Evolutionary conservation across 2,329 filamentous ascomycete genomes (phyloP).

Genomic region (Bipolaris cookei): DNA sequence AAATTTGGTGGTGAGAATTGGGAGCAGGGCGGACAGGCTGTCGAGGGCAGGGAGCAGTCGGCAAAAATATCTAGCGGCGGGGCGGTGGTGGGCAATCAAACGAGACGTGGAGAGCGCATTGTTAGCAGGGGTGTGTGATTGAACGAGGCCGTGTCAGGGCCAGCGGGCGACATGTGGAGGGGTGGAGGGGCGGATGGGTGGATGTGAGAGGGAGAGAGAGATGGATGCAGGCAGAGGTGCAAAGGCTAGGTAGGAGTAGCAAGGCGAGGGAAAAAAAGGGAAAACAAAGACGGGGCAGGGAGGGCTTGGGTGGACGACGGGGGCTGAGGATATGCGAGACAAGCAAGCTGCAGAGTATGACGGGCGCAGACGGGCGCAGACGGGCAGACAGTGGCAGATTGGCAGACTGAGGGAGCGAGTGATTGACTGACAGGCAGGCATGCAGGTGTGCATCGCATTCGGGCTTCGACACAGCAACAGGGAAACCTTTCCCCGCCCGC

Average conservation of each 20-base stretch:
- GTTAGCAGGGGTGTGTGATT: slow-evolving; percentile 7
- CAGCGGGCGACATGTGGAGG: slow-evolving; percentile 1
- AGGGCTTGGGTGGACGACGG: slow-evolving; percentile 4
- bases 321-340: slow-evolving; percentile 19
- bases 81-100: slow-evolving; percentile 25
- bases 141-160: slow-evolving; percentile 23
- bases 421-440: slow-evolving; percentile 8
- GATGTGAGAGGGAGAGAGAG: slow-evolving; percentile 1
- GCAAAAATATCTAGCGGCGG: slow-evolving; percentile 31
- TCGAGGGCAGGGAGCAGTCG: slow-evolving; percentile 15
- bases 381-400: slow-evolving; percentile 20
- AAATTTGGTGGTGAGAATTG: slow-evolving; percentile 12
- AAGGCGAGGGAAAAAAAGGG: neutral
- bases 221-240: neutral
- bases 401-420: slow-evolving; percentile 8
- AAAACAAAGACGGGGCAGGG: slow-evolving; percentile 7
- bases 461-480: slow-evolving; percentile 26
- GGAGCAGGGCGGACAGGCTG: slow-evolving; percentile 11
- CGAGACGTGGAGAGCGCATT: slow-evolving; percentile 26
- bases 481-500: slow-evolving; percentile 28
- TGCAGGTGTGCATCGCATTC: slow-evolving; percentile 29
- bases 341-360: slow-evolving; percentile 18
- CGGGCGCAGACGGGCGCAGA: slow-evolving; percentile 13
- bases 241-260: neutral
- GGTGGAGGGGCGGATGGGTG: slow-evolving; percentile 3